Conservation (phyloP, 352 stramenopile genomes). For the Pythium dissotocum region DNA sequence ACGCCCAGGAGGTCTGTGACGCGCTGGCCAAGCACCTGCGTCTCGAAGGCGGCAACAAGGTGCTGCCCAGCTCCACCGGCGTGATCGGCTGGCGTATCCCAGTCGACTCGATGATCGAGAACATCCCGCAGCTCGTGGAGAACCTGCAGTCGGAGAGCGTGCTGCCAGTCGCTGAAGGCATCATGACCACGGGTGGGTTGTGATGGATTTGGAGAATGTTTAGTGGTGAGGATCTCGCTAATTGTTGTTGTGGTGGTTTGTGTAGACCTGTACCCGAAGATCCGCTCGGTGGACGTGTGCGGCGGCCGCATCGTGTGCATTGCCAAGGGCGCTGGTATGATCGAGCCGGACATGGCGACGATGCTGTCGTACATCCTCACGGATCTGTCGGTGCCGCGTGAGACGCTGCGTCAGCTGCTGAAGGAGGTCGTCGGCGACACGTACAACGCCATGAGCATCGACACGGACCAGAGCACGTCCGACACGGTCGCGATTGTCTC, state of each 20-base stretch:
- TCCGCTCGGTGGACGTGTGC: constrained; percentile 80
- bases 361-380: constrained; percentile 92
- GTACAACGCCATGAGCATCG: constrained; percentile 95
- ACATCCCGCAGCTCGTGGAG: constrained; percentile 74
- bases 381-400: constrained; percentile 79
- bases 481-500: constrained; percentile 97
- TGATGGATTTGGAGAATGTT: background rate
- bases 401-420: constrained; percentile 78
- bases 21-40: constrained; percentile 89
- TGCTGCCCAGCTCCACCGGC: constrained; percentile 96
- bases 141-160: constrained; percentile 93
- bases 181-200: constrained; percentile 94
- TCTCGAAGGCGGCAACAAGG: constrained; percentile 77
- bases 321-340: constrained; percentile 98
- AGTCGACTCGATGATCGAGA: constrained; percentile 88
- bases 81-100: constrained; percentile 99
- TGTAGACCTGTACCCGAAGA: constrained; percentile 89
- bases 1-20: constrained; percentile 93
- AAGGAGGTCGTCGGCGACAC: constrained; percentile 81
- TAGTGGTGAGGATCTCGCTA: background rate
- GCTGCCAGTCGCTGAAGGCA: constrained; percentile 92
- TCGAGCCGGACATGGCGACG: constrained; percentile 96
- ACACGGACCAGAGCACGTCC: constrained; percentile 98
- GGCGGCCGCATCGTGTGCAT: constrained; percentile 95
- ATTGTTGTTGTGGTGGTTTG: constrained; percentile 1